phyloP scores from a whole-genome alignment of 139 green algal species.

The Microglena sp. region DNA sequence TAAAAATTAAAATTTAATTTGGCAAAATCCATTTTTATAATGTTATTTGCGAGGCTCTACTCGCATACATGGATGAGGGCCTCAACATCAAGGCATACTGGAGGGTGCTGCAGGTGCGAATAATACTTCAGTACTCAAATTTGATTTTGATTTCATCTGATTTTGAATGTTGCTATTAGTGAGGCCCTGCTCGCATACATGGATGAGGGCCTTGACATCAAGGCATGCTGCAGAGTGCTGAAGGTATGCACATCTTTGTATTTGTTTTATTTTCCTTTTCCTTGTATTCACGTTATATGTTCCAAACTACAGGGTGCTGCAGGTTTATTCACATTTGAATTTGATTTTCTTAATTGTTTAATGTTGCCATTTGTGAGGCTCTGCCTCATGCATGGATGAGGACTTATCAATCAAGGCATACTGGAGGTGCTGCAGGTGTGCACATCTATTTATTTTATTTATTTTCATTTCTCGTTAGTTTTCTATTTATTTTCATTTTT shows the following conservation, averaged over 20 bases:
- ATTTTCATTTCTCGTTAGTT: too few relatives aligned
- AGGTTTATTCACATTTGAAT: not conserved
- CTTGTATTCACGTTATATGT: not conserved
- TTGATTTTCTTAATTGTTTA: not conserved
- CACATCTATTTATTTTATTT: too few relatives aligned
- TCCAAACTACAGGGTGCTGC: conserved; percentile 18
- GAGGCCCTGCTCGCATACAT: not conserved
- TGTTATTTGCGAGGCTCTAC: not conserved
- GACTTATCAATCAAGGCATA: conserved; percentile 22
- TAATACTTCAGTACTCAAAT: not conserved
- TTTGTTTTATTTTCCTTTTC: not conserved
- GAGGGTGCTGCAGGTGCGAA: not conserved
- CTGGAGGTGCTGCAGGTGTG: conserved; percentile 23
- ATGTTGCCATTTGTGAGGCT: not conserved
- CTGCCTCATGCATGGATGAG: not conserved
- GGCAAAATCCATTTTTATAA: too few relatives aligned
- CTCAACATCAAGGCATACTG: too few relatives aligned
- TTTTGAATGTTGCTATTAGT: not conserved
- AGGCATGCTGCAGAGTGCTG: conserved; percentile 25
- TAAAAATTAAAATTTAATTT: too few relatives aligned
- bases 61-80: not conserved
- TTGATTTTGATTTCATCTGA: not conserved
- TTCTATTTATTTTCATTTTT: too few relatives aligned
- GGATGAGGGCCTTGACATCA: conserved; percentile 11
- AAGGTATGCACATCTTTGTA: not conserved